These are phyloP conservation scores for Toxicodendron radicans DNA, from an alignment of 345 rosid species.

Conservation along the genomic window DNA sequence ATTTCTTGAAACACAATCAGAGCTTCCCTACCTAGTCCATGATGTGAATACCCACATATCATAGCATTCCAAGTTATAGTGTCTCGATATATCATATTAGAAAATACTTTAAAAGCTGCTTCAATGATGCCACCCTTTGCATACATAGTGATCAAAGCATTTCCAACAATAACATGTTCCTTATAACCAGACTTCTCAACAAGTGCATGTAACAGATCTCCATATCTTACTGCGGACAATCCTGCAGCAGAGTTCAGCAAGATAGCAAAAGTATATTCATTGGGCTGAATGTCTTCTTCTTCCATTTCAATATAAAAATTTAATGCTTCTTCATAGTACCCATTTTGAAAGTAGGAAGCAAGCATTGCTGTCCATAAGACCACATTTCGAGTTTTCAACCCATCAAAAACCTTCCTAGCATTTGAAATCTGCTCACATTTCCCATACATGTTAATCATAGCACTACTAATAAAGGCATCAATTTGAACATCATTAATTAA, in stretches of 20 bases:
- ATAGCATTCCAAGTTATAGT: slow-evolving; percentile 67
- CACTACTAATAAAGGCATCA: slow-evolving; percentile 44
- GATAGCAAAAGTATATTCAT: slow-evolving; percentile 64
- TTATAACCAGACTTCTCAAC: slow-evolving; percentile 52
- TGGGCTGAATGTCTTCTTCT: slow-evolving; percentile 43
- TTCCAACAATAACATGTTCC: slow-evolving; percentile 59
- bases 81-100: slow-evolving; percentile 38
- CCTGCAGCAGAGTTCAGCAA: slow-evolving; percentile 63
- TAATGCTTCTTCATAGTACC: slow-evolving; percentile 68
- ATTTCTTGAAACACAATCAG: slow-evolving; percentile 55
- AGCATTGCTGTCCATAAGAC: slow-evolving; percentile 64
- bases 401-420: slow-evolving; percentile 55
- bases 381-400: slow-evolving; percentile 42
- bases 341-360: slow-evolving; percentile 69
- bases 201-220: slow-evolving; percentile 50
- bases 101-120: slow-evolving; percentile 53
- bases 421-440: slow-evolving; percentile 52
- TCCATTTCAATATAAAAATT: slow-evolving; percentile 52
- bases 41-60: slow-evolving; percentile 77
- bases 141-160: slow-evolving; percentile 74
- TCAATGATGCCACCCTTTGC: slow-evolving; percentile 60
- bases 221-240: slow-evolving; percentile 55
- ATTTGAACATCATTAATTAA: slow-evolving; percentile 34
- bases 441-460: slow-evolving; percentile 75
- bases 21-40: slow-evolving; percentile 71